phyloP scores from a whole-genome alignment of 345 rosid species.

The Litchi chinensis region DNA sequence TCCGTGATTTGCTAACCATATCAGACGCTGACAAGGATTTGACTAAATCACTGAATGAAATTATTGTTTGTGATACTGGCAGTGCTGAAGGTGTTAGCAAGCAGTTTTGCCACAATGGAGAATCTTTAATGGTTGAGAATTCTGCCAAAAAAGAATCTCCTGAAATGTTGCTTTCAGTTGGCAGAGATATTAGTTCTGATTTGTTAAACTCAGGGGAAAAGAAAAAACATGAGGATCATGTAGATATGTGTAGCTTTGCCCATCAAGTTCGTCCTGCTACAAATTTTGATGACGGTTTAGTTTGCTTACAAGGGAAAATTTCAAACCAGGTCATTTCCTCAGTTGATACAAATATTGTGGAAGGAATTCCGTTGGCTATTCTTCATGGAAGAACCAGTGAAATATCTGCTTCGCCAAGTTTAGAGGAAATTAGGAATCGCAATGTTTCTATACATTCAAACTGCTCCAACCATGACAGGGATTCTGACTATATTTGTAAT shows the following conservation, averaged over 20 bases:
- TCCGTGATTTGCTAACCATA: conserved; percentile 18
- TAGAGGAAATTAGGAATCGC: conserved; percentile 22
- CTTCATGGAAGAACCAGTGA: conserved; percentile 10
- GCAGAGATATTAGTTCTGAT: conserved; percentile 27
- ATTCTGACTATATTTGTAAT: conserved; percentile 22
- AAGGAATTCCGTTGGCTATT: conserved; percentile 20
- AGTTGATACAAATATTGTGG: conserved; percentile 32
- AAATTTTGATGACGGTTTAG: conserved; percentile 14
- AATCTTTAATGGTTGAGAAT: conserved; percentile 33
- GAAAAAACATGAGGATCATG: conserved; percentile 24
- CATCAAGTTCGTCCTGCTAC: conserved; percentile 8
- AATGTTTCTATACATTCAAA: conserved; percentile 14
- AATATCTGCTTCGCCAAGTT: conserved; percentile 13
- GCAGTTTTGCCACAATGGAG: conserved; percentile 29
- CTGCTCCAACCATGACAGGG: conserved; percentile 17
- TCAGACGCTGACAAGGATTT: conserved; percentile 31
- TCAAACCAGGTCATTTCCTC: conserved; percentile 18
- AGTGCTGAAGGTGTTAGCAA: conserved; percentile 32
- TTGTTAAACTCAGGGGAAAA: conserved; percentile 31
- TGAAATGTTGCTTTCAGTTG: conserved; percentile 23
- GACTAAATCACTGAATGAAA: conserved; percentile 27
- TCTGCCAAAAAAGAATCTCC: conserved; percentile 24
- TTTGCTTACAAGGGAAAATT: conserved; percentile 27
- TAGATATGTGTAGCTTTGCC: conserved; percentile 29
- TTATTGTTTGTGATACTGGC: conserved; percentile 18